phyloP scores from a whole-genome alignment of 805 yeast genomes.

The Torulaspora indica region DNA sequence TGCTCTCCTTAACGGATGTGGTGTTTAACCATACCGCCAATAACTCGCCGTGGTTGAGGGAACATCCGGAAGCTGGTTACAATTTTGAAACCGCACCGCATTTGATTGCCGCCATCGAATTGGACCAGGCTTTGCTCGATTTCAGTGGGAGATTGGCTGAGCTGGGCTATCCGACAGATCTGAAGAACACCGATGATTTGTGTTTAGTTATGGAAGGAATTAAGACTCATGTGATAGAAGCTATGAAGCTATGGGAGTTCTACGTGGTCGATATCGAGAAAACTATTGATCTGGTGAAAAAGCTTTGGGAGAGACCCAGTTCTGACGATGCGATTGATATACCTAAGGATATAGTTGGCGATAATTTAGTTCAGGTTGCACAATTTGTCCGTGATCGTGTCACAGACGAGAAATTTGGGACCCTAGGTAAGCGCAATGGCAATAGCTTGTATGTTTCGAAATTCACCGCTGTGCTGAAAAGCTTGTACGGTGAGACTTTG shows the following conservation, averaged over 20 bases:
- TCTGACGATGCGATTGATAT: conserved; percentile 37
- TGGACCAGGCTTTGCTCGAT: conserved; percentile 63
- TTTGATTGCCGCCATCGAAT: conserved; percentile 73
- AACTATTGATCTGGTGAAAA: conserved; percentile 40
- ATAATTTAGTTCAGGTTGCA: conserved; percentile 44
- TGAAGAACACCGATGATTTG: conserved; percentile 52
- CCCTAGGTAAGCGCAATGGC: conserved; percentile 44
- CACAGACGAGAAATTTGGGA: conserved; percentile 40
- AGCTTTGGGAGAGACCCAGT: conserved; percentile 34
- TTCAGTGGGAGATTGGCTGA: conserved; percentile 56
- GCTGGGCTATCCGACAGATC: conserved; percentile 57
- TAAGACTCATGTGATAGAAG: conserved; percentile 59
- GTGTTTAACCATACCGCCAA: conserved; percentile 94
- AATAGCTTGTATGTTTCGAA: conserved; percentile 49
- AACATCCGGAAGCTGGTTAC: conserved; percentile 89
- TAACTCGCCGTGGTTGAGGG: conserved; percentile 78
- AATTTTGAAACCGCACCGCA: conserved; percentile 86
- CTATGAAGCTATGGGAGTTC: conserved; percentile 78
- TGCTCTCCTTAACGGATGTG: conserved; percentile 82
- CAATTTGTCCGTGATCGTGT: conserved; percentile 43
- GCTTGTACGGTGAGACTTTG: conserved; percentile 34
- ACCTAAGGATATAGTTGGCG: conserved; percentile 40
- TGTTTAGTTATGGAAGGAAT: conserved; percentile 61
- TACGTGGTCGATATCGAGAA: conserved; percentile 61
- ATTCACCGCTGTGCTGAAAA: conserved; percentile 50